Percentiles rank a stretch among this genome's conserved stretches.
phyloP scores from a whole-genome alignment of 169 alveolate genomes.

The Plasmodium billcollinsi region DNA sequence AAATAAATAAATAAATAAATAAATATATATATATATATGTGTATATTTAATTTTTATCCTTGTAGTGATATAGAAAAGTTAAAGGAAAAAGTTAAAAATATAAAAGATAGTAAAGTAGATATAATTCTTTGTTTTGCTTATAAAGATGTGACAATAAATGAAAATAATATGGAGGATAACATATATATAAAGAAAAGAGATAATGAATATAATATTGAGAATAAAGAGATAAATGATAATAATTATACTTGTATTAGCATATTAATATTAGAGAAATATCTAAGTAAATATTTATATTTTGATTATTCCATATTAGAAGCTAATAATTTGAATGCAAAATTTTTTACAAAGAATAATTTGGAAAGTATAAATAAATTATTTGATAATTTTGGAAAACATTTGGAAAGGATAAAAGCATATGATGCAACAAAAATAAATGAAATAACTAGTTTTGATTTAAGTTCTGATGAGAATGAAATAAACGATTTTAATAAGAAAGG shows the following conservation, averaged over 20 bases:
- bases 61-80: conserved; percentile 39
- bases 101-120: conserved; percentile 1
- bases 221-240: conserved; percentile 9
- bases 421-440: conserved; percentile 15
- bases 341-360: conserved; percentile 31
- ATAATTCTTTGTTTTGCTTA: conserved; percentile 43
- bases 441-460: background rate
- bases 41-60: background rate
- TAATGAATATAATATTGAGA: conserved; percentile 5
- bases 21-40: background rate
- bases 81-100: conserved; percentile 3
- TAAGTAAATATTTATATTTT: conserved; percentile 39
- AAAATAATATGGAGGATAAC: conserved; percentile 10
- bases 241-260: conserved; percentile 53
- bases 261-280: conserved; percentile 24
- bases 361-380: conserved; percentile 20
- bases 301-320: conserved; percentile 64
- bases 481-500: background rate
- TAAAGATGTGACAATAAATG: conserved; percentile 26
- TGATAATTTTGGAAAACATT: conserved; percentile 11
- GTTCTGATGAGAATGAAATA: conserved; percentile 9
- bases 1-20: background rate
- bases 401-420: conserved; percentile 21
- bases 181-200: conserved; percentile 9
- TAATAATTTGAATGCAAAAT: conserved; percentile 34